phyloP scores from a whole-genome alignment of 345 rosid species.

The Sisymbrium irio region DNA sequence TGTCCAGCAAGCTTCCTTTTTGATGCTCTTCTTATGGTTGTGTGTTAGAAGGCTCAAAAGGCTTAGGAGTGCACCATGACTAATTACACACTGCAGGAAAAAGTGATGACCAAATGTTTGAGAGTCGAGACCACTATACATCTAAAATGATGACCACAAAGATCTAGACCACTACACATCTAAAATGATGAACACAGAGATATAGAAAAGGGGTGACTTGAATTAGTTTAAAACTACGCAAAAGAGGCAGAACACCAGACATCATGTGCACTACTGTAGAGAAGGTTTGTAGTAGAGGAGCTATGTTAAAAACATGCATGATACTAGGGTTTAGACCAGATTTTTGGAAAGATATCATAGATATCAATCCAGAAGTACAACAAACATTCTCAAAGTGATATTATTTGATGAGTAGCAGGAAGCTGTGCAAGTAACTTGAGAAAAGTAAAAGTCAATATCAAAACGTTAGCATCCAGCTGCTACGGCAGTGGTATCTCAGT shows the following conservation, averaged over 20 bases:
- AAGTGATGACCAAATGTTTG: no score
- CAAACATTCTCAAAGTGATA: background rate
- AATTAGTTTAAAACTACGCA: background rate
- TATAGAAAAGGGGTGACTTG: background rate
- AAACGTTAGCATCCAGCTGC: background rate
- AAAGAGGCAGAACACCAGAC: background rate
- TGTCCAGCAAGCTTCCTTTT: constrained; percentile 99
- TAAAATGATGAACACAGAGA: background rate
- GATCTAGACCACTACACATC: background rate
- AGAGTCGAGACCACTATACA: background rate
- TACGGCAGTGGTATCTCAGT: background rate
- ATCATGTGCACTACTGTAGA: background rate
- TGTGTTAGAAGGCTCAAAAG: constrained; percentile 73
- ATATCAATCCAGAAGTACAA: background rate
- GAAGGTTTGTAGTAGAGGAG: background rate
- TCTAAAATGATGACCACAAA: no score
- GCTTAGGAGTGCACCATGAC: constrained; percentile 73
- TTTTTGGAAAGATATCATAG: background rate
- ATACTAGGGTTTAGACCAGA: background rate
- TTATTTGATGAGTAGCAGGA: background rate
- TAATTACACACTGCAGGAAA: constrained; percentile 69
- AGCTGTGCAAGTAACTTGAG: background rate
- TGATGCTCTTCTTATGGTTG: constrained; percentile 90
- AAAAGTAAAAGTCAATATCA: background rate
- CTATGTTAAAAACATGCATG: background rate